Base-by-base conservation (phyloP, 441 rosid genomes). In the Breynia disticha region DNA sequence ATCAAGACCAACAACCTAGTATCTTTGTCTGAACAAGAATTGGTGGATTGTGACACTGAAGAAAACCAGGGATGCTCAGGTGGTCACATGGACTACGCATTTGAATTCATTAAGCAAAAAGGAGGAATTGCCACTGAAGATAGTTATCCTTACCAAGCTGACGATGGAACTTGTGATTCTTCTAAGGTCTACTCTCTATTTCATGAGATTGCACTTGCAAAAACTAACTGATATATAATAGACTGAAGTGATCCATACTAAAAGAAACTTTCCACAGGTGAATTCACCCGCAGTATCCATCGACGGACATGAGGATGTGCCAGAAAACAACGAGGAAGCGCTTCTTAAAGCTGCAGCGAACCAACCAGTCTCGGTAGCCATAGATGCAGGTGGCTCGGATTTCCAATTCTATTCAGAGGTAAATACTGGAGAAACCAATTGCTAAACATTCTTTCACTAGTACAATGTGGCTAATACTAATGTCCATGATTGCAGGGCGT, bases 401-500 rank as follows among this genome's bases (percentile, higher is more conserved):
- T 77, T 87, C 44, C 95, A 90, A 70, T 80, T 90, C 73, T 90
- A 90, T 79, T 85, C 88, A 1, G 95, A 87, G 96, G 96, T 80
- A 70, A 67, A 39, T 39, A 2, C 11, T 39, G 15, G 43, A 39
- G 43, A 39, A 39, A 13, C 7, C 3, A 24, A 24, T 7, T 3
- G 7, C 32, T 24, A 24, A 24, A 24, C 3, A 24, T 24, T 24
- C 32, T 24, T 24, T 24, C 32, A 15, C 13, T 10, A 24, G 22
- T 19, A 39, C 22, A 43, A 57, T n/a, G 13, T 24, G 60, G 14
- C 52, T 50, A 45, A 16, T 7, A 38, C 18, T 14, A n/a, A 11
- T 28, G 28, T 12, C 24, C 19, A 16, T 14, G 24, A 48, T 13
- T 56, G 52, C 71, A 87, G 95, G 98, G 98, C 1, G 98, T 90